Conservation (phyloP, 2,329 filamentous ascomycete genomes). For the Fusarium solani-melongenae region DNA sequence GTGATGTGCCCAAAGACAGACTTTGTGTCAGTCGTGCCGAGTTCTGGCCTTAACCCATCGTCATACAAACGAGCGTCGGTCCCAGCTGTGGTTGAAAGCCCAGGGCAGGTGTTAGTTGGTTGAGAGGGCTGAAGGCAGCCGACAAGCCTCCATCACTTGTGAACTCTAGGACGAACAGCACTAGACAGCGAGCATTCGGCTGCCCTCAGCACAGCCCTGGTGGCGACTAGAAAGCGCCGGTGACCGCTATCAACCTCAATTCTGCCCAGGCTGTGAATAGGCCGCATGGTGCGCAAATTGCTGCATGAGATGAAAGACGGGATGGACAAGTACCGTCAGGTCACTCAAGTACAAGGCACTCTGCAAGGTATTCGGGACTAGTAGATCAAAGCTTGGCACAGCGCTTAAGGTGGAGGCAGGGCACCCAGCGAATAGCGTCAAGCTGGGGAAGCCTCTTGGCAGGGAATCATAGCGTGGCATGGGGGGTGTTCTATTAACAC, state of each 20-base stretch:
- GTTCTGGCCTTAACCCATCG: background rate
- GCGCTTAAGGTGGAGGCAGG: slow-evolving; percentile 1
- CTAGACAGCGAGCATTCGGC: background rate
- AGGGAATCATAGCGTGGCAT: background rate
- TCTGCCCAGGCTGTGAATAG: background rate
- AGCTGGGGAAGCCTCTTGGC: background rate
- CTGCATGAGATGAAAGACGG: background rate
- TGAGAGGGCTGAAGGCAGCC: background rate
- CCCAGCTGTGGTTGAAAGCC: background rate
- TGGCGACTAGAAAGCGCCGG: background rate
- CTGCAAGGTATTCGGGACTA: background rate
- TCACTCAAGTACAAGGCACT: slow-evolving; percentile 5
- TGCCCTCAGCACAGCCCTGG: background rate
- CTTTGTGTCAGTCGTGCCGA: background rate
- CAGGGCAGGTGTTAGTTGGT: background rate
- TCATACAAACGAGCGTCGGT: background rate
- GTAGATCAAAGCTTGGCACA: background rate
- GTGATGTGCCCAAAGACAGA: background rate
- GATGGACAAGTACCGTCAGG: background rate
- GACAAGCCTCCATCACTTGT: background rate
- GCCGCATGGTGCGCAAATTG: slow-evolving; percentile 3
- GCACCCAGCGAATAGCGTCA: background rate
- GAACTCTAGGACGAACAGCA: background rate
- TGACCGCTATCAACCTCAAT: background rate
- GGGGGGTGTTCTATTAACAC: background rate